Evolutionary conservation across 805 yeast genomes (phyloP).

Genomic region (Priceomyces melissophilus): DNA sequence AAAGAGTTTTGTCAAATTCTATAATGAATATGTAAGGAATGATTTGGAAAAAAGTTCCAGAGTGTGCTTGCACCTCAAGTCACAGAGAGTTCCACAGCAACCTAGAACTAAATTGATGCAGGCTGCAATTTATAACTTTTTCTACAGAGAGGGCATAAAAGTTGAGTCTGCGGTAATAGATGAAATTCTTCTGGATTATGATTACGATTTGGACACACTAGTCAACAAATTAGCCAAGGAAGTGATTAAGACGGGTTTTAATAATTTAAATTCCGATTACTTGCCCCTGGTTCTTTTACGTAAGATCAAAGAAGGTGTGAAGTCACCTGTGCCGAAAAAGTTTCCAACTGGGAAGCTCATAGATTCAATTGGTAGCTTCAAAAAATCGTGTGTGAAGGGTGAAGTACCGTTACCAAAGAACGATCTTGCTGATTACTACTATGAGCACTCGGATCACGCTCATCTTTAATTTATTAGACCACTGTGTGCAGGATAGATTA

Average conservation of each 20-base stretch:
- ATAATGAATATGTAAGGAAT: conserved; percentile 28
- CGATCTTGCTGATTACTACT: conserved; percentile 23
- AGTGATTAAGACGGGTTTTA: not conserved
- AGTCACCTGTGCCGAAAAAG: conserved; percentile 29
- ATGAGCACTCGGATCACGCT: conserved; percentile 17
- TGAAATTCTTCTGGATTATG: conserved; percentile 10
- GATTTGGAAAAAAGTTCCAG: conserved; percentile 14
- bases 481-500: not conserved
- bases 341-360: conserved; percentile 52
- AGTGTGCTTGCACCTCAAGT: conserved; percentile 44
- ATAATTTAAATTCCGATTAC: not conserved
- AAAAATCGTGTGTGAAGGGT: conserved; percentile 50
- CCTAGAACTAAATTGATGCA: conserved; percentile 18
- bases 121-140: conserved; percentile 24
- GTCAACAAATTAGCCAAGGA: conserved; percentile 2
- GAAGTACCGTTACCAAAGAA: conserved; percentile 57
- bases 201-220: conserved; percentile 7
- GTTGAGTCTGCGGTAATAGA: conserved; percentile 25
- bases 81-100: conserved; percentile 36
- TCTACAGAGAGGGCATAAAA: conserved; percentile 18
- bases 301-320: conserved; percentile 13
- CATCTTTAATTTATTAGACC: conserved; percentile 12
- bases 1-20: conserved; percentile 56
- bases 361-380: conserved; percentile 51
- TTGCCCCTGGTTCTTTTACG: conserved; percentile 4